Percentiles rank a stretch among this genome's conserved stretches.
These are phyloP conservation scores for Rhizophagus clarus DNA, from an alignment of 192 early-diverging fungal species.

Conservation along the genomic window DNA sequence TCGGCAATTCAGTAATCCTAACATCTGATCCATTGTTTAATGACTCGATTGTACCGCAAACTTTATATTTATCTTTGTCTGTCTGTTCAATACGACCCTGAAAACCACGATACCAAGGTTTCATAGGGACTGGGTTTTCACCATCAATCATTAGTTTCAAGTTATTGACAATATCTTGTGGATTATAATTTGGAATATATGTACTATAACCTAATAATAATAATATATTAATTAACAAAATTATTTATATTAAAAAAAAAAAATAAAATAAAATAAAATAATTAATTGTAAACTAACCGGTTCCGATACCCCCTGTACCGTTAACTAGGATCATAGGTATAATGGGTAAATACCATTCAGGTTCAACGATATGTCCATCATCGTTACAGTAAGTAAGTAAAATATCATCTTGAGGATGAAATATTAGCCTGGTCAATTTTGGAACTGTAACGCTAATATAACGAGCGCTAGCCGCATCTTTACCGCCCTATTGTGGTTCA, in stretches of 20 bases:
- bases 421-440: constrained; percentile 76
- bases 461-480: constrained; percentile 91
- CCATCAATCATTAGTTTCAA: no score
- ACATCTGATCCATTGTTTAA: constrained; percentile 71
- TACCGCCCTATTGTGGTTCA: constrained; percentile 61
- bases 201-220: constrained; percentile 63
- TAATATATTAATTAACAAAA: neutral
- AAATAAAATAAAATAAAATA: no score
- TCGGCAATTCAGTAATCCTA: constrained; percentile 87
- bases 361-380: constrained; percentile 90
- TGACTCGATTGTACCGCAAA: constrained; percentile 70
- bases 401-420: constrained; percentile 80
- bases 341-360: constrained; percentile 93
- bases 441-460: constrained; percentile 67
- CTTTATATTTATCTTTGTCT: constrained; percentile 62
- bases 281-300: constrained; percentile 52
- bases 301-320: constrained; percentile 94
- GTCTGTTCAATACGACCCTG: constrained; percentile 70
- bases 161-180: no score
- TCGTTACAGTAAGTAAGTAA: constrained; percentile 83
- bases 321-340: constrained; percentile 95
- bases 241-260: neutral
- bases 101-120: constrained; percentile 96
- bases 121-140: constrained; percentile 72
- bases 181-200: constrained; percentile 83